These are phyloP conservation scores for Ophiosphaerella herpotricha DNA, from an alignment of 2,329 filamentous ascomycete species.

Conservation along the genomic window DNA sequence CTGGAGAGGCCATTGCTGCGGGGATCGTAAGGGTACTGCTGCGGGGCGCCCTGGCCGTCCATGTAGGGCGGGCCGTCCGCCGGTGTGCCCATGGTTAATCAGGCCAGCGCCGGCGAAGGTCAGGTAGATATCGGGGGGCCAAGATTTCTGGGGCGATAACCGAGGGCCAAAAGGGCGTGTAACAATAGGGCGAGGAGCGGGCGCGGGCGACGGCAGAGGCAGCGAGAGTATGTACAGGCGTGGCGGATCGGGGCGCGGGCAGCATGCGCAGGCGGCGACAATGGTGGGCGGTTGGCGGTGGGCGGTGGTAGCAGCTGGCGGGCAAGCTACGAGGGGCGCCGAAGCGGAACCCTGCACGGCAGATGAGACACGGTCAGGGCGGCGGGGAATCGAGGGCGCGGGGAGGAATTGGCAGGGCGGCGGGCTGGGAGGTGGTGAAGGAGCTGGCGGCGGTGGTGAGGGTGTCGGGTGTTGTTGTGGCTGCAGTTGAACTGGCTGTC, in stretches of 20 bases:
- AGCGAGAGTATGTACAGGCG: constrained; percentile 12
- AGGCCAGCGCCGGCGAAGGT: constrained; percentile 28
- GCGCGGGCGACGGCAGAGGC: constrained; percentile 19
- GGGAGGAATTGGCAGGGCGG: constrained; percentile 3
- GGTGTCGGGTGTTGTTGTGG: constrained; percentile 10
- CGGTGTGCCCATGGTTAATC: constrained; percentile 40
- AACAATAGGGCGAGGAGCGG: constrained; percentile 11
- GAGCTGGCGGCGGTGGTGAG: background rate
- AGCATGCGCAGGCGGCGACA: constrained; percentile 18
- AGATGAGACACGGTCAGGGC: constrained; percentile 34
- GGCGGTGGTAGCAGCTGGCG: constrained; percentile 11
- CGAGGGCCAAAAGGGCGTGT: constrained; percentile 12
- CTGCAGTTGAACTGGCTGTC: constrained; percentile 5
- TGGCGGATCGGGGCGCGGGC: constrained; percentile 6
- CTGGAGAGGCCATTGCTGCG: constrained; percentile 37
- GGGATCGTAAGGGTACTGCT: constrained; percentile 36
- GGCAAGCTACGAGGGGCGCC: constrained; percentile 15
- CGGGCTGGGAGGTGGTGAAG: constrained; percentile 7
- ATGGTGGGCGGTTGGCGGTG: background rate
- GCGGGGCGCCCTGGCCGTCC: constrained; percentile 35
- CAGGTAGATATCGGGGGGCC: constrained; percentile 1
- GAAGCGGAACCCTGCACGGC: constrained; percentile 27
- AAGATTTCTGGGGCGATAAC: constrained; percentile 5
- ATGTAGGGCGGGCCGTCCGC: constrained; percentile 42
- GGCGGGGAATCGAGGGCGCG: constrained; percentile 7